phyloP scores from a whole-genome alignment of 129 eudicot species.

The Pseudognaphalium luteoalbum region DNA sequence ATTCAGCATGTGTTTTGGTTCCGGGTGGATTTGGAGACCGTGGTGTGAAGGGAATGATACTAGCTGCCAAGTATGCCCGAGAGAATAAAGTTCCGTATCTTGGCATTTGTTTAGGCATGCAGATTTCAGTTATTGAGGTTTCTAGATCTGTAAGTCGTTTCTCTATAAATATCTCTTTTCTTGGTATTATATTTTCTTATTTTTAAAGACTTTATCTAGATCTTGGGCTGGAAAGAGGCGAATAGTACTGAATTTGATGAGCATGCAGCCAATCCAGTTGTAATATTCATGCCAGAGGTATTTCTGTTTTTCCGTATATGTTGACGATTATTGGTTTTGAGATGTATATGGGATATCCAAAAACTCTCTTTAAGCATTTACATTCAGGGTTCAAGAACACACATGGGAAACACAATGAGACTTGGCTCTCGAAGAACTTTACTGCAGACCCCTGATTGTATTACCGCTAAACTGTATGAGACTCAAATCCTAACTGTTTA shows the following conservation, averaged over 20 bases:
- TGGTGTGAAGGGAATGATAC: conserved; percentile 89
- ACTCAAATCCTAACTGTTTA: conserved; percentile 2
- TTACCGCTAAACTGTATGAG: conserved; percentile 82
- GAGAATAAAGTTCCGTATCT: conserved; percentile 91
- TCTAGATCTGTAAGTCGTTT: conserved; percentile 63
- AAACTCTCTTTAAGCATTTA: not conserved
- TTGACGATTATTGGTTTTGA: conserved; percentile 12
- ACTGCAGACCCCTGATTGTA: conserved; percentile 70
- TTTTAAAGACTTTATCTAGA: conserved; percentile 33
- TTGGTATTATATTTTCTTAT: not conserved
- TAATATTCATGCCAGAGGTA: conserved; percentile 99
- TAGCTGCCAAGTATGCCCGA: conserved; percentile 95
- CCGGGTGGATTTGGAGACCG: conserved; percentile 99
- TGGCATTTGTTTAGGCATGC: conserved; percentile 98
- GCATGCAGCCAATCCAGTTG: conserved; percentile 70
- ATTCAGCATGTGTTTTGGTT: conserved; percentile 91
- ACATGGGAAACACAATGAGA: conserved; percentile 97
- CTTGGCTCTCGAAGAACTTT: conserved; percentile 88
- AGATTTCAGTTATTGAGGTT: conserved; percentile 86
- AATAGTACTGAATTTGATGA: conserved; percentile 84
- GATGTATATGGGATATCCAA: not conserved
- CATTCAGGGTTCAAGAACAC: conserved; percentile 78
- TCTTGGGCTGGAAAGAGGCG: conserved; percentile 73
- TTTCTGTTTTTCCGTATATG: conserved; percentile 12
- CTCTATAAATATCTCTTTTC: not conserved